phyloP scores from a whole-genome alignment of 2,329 filamentous ascomycete genomes.

The Pseudogymnoascus sp. region DNA sequence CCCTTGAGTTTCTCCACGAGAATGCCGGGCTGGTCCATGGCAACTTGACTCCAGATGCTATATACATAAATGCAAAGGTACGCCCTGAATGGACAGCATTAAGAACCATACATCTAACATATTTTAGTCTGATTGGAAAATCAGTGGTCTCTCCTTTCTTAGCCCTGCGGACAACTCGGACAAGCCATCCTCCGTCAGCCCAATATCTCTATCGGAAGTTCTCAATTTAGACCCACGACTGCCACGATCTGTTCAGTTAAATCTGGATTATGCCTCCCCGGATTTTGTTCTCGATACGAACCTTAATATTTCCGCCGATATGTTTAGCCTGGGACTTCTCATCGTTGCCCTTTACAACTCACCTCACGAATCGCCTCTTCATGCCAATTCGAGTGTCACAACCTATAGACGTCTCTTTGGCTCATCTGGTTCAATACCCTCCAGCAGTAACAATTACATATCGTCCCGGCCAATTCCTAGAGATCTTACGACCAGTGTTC shows the following conservation, averaged over 20 bases:
- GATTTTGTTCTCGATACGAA: conserved; percentile 92
- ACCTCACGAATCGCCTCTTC: conserved; percentile 81
- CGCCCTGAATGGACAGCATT: conserved; percentile 1
- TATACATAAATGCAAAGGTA: conserved; percentile 90
- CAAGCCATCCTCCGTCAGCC: conserved; percentile 66
- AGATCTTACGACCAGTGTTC: conserved; percentile 65
- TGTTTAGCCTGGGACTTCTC: conserved; percentile 87
- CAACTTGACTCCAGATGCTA: conserved; percentile 86
- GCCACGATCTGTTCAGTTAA: conserved; percentile 74
- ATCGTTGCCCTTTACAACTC: conserved; percentile 89
- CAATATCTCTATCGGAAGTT: conserved; percentile 74
- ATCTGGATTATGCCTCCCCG: conserved; percentile 87
- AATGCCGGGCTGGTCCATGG: conserved; percentile 90
- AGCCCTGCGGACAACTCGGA: conserved; percentile 70
- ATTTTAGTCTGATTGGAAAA: conserved; percentile 87
- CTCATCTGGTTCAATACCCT: conserved; percentile 70
- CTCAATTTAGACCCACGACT: conserved; percentile 79
- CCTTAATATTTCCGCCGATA: conserved; percentile 74
- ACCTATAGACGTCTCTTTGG: conserved; percentile 80
- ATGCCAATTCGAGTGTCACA: conserved; percentile 70
- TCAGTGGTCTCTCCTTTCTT: conserved; percentile 87
- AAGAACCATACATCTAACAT: conserved; percentile 25
- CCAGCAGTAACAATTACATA: conserved; percentile 74
- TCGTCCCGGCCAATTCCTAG: conserved; percentile 71
- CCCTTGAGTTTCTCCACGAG: conserved; percentile 89